A percentile compares a stretch with the other conserved stretches of the same genome.
phyloP scores from a whole-genome alignment of 106 monocot species.

The Triglochin maritima region DNA sequence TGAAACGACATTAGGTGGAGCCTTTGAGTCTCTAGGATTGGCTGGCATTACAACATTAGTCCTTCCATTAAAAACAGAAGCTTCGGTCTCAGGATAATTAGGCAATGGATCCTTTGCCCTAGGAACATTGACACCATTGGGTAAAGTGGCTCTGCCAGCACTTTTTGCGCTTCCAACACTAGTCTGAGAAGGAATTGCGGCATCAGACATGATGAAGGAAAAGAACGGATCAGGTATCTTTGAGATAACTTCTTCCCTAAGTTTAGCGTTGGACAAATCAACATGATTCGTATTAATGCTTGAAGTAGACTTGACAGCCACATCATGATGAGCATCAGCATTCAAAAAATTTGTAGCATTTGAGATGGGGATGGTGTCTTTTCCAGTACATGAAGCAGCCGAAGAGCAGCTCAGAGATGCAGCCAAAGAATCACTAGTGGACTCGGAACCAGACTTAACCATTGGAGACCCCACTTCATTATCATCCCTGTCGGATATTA shows the following conservation, averaged over 20 bases:
- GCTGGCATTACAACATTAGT: slow-evolving; percentile 7
- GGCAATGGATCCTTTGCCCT: background rate
- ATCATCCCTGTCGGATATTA: too few species aligned
- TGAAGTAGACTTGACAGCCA: background rate
- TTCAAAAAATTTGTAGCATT: too few species aligned
- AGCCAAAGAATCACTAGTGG: too few species aligned
- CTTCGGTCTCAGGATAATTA: slow-evolving; percentile 1
- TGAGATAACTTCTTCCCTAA: background rate
- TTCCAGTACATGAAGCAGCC: too few species aligned
- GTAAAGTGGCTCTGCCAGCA: background rate
- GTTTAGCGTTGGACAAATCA: background rate
- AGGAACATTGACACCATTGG: background rate
- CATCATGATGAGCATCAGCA: background rate
- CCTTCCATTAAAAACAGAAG: slow-evolving; percentile 3
- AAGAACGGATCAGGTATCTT: background rate
- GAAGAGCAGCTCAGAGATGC: too few species aligned
- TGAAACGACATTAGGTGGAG: slow-evolving; percentile 7
- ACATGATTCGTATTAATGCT: background rate
- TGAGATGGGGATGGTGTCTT: too few species aligned
- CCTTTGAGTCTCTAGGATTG: slow-evolving; percentile 10
- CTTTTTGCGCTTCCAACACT: too few species aligned
- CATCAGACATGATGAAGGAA: slow-evolving; percentile 1
- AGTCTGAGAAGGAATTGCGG: background rate
- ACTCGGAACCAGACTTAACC: too few species aligned
- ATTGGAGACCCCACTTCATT: too few species aligned